A percentile compares a stretch with the other conserved stretches of the same genome.
These are phyloP conservation scores for Plantago coronopus DNA, from an alignment of 305 asterid genomes.

Conservation along the genomic window DNA sequence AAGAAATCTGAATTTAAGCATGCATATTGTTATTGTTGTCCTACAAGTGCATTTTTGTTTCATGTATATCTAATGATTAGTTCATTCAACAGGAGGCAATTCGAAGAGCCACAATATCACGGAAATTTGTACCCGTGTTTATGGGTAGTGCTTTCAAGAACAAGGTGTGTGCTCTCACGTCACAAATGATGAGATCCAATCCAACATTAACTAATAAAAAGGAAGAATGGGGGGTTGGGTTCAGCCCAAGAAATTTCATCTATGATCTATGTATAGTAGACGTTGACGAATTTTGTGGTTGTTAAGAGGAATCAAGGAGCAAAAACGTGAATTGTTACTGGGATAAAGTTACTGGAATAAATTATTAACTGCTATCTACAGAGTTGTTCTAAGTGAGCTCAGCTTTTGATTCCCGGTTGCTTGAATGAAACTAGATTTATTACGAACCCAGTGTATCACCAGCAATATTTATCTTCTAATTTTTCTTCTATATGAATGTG, in stretches of 20 bases:
- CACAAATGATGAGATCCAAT: too few relatives aligned
- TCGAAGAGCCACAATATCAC: conserved; percentile 83
- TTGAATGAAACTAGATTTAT: conserved; percentile 15
- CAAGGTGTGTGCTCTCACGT: conserved; percentile 56
- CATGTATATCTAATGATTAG: conserved; percentile 10
- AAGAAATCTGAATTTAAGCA: too few relatives aligned
- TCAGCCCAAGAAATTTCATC: too few relatives aligned
- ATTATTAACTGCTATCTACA: too few relatives aligned
- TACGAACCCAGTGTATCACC: background rate
- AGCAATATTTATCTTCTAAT: background rate
- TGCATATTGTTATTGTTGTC: too few relatives aligned
- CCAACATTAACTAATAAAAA: too few relatives aligned
- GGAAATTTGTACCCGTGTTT: conserved; percentile 89
- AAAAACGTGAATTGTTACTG: background rate
- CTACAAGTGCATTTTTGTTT: background rate
- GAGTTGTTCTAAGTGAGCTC: background rate
- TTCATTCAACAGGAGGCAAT: conserved; percentile 70
- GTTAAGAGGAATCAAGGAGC: too few relatives aligned
- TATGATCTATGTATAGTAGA: too few relatives aligned
- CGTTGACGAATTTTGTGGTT: too few relatives aligned
- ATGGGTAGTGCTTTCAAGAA: conserved; percentile 99
- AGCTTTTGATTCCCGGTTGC: background rate
- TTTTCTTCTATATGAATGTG: too few relatives aligned
- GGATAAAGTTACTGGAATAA: too few relatives aligned
- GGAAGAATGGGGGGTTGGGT: too few relatives aligned